Conservation (phyloP, 192 early-diverging fungal genomes). For the Coemansia sp. region DNA sequence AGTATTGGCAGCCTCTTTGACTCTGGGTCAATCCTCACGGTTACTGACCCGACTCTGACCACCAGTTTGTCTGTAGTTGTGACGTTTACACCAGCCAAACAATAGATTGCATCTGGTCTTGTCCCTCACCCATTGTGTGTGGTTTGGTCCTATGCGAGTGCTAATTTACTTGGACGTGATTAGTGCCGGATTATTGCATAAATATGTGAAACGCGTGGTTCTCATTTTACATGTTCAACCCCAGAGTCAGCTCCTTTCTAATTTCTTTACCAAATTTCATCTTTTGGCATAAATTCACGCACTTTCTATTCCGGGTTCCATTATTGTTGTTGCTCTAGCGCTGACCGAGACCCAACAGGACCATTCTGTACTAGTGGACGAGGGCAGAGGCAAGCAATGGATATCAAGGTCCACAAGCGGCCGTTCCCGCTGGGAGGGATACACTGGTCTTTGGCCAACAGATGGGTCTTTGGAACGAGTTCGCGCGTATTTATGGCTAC, state of each 20-base stretch:
- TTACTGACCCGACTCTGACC: conserved; percentile 68
- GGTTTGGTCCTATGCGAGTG: no score
- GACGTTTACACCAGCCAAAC: no score
- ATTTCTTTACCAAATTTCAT: no score
- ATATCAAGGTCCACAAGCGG: conserved; percentile 7
- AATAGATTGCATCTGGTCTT: no score
- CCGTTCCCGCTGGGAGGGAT: conserved; percentile 19
- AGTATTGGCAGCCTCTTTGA: conserved; percentile 58
- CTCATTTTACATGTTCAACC: no score
- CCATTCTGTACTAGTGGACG: not conserved
- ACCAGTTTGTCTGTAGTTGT: conserved; percentile 41
- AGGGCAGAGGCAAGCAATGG: conserved; percentile 6
- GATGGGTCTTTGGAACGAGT: conserved; percentile 33
- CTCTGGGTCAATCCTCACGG: conserved; percentile 66
- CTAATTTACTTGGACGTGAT: no score
- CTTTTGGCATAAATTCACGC: no score
- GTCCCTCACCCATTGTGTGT: no score
- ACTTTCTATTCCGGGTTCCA: no score
- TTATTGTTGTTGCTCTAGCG: not conserved
- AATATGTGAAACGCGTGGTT: no score
- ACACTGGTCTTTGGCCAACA: conserved; percentile 33
- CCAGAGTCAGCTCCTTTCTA: no score
- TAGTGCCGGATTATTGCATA: no score
- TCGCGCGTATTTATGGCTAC: conserved; percentile 15
- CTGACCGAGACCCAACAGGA: not conserved